phyloP scores from a whole-genome alignment of 129 eudicot species.

The Sambucus nigra region DNA sequence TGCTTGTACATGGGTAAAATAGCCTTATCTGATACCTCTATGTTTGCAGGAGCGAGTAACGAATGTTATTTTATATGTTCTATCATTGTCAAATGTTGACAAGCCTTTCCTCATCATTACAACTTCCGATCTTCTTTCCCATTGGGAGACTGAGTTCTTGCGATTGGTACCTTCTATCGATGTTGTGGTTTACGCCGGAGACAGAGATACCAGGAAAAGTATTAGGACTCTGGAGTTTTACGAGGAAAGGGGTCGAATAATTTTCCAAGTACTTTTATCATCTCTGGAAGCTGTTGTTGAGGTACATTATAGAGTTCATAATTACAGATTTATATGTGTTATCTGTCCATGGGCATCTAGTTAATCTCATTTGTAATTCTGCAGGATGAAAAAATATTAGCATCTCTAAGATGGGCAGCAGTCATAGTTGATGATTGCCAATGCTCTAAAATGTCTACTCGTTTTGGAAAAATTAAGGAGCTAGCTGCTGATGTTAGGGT shows the following conservation, averaged over 20 bases:
- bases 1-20: too few relatives aligned
- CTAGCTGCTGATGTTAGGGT: conserved; percentile 34
- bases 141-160: conserved; percentile 62
- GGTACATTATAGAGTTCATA: conserved; percentile 26
- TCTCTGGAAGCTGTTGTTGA: conserved; percentile 35
- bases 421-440: conserved; percentile 55
- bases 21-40: not conserved
- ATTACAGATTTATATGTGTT: not conserved
- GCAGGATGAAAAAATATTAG: conserved; percentile 47
- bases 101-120: conserved; percentile 58
- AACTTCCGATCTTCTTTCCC: conserved; percentile 20
- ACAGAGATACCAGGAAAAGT: conserved; percentile 25
- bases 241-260: conserved; percentile 38
- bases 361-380: conserved; percentile 5
- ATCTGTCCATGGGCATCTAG: not conserved
- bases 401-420: conserved; percentile 51
- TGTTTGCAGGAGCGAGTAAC: conserved; percentile 46
- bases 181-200: conserved; percentile 40
- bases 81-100: conserved; percentile 33
- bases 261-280: conserved; percentile 56
- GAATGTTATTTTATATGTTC: conserved; percentile 33
- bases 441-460: conserved; percentile 16
- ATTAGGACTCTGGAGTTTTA: conserved; percentile 38
- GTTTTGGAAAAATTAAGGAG: conserved; percentile 32
- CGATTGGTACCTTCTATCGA: conserved; percentile 33